Base-by-base conservation (phyloP, 2,329 filamentous ascomycete genomes). In the Knoxdaviesia capensis region DNA sequence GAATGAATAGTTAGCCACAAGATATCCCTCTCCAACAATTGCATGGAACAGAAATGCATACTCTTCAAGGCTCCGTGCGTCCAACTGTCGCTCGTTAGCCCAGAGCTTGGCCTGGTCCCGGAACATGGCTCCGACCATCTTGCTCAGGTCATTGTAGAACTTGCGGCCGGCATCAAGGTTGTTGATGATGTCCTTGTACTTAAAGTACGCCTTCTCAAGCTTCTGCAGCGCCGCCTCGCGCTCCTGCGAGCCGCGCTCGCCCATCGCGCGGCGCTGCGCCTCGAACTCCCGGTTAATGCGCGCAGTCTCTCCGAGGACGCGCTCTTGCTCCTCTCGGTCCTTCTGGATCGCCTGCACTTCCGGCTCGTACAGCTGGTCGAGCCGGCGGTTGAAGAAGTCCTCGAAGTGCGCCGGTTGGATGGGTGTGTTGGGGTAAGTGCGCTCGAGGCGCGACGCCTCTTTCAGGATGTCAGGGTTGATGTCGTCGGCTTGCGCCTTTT, bases 81-180 rank as follows among this genome's bases (percentile, higher is more conserved):
- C 88, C 48, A 80, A 74, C 41, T 86, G 72, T 41, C 90, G 69
- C 53, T 85, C 74, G 31, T 86, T 79, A 1, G 81, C 80, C 67
- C 92, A 96, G 2, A 69, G 71, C 49, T 77, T 77, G 34, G 83
- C 81, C 43, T 66, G 58, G 49, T 94, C 88, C 11, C 86, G 69
- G 56, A 94, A 96, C 7, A 78, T 69, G 34, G 64, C 63, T 1
- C 76, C 79, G 1, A 94, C 82, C 47, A 96, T 86, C 58, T 80
- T 83, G 39, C 81, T 83, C 5, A 98, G 68, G 53, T 96, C 87
- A 50, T 98, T 98, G 63, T 96, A 98, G 56, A 98, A 98, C 56
- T 90, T 94, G 42, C 88, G 69, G 1, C 85, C 90, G 0, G 81
- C 83, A 49, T 96, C 88, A 3, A 94, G 68, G 54, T 96, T 94